Percentiles rank a stretch among this genome's conserved stretches.
Conservation (phyloP, 2,329 filamentous ascomycete species). For the Ilyonectria robusta region DNA sequence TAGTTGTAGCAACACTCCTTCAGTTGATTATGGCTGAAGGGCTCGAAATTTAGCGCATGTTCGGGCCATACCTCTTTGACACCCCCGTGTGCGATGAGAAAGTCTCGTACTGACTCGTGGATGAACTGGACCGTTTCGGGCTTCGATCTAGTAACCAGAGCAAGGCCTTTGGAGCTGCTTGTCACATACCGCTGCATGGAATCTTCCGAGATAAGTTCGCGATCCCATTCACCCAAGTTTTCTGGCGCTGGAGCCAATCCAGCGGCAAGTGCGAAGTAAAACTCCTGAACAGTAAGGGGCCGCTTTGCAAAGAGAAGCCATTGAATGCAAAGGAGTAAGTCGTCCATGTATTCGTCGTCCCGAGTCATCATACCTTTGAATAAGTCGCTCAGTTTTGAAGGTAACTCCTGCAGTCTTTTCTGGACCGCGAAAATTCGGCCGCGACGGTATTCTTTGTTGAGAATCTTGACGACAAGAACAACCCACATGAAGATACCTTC, state of each 20-base stretch:
- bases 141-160: no score
- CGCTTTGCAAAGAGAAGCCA: constrained; percentile 67
- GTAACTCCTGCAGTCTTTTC: constrained; percentile 53
- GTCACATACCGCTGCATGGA: no score
- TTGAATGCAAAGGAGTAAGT: constrained; percentile 61
- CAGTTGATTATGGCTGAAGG: no score
- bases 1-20: no score
- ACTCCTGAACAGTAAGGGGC: constrained; percentile 59
- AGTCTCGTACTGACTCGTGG: no score
- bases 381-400: constrained; percentile 58
- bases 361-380: constrained; percentile 66
- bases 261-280: constrained; percentile 53
- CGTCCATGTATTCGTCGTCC: constrained; percentile 58
- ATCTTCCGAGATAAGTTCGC: no score
- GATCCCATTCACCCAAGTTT: no score
- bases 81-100: no score
- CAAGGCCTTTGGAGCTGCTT: no score
- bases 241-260: not conserved
- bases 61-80: no score
- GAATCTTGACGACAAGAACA: constrained; percentile 55
- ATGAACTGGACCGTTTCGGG: no score
- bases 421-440: constrained; percentile 46
- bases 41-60: no score
- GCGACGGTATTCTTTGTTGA: constrained; percentile 52
- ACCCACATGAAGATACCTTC: constrained; percentile 62